Evolutionary conservation across 176 grass and related monocot species (phyloP).

Genomic region (Eremochloa ophiuroides): DNA sequence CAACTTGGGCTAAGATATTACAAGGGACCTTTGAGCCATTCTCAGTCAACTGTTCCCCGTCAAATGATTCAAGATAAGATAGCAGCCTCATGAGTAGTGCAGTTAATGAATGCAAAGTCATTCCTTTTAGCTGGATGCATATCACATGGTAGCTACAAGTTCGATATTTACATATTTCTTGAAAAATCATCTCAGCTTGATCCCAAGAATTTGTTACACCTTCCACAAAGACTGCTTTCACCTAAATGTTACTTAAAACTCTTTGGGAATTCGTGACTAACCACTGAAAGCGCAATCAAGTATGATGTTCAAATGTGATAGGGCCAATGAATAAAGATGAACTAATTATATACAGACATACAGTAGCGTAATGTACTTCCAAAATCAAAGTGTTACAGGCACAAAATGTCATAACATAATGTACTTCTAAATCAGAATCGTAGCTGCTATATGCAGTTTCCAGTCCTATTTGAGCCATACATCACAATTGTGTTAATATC

Average conservation of each 20-base stretch:
- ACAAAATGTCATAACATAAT: not conserved
- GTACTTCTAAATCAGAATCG: not conserved
- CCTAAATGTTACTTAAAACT: conserved; percentile 37
- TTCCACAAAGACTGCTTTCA: conserved; percentile 71
- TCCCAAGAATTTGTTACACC: conserved; percentile 56
- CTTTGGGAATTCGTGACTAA: not conserved
- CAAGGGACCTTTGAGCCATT: conserved; percentile 56
- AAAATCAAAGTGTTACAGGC: not conserved
- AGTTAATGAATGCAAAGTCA: conserved; percentile 68
- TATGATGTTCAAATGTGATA: not conserved
- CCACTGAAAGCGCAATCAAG: not conserved
- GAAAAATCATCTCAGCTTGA: conserved; percentile 54
- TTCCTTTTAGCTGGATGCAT: conserved; percentile 48
- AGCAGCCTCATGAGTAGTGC: conserved; percentile 59
- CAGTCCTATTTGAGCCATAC: not conserved
- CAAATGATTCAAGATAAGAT: conserved; percentile 56
- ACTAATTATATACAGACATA: not conserved
- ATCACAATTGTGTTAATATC: not conserved
- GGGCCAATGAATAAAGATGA: not conserved
- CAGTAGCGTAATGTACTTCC: not conserved
- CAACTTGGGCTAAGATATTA: not conserved
- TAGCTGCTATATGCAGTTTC: not conserved
- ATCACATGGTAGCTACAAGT: conserved; percentile 47
- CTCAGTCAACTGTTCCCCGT: conserved; percentile 38
- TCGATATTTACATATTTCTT: conserved; percentile 59